These are phyloP conservation scores for Wallacemonas collosoma DNA, from an alignment of 208 protist species.

Conservation along the genomic window DNA sequence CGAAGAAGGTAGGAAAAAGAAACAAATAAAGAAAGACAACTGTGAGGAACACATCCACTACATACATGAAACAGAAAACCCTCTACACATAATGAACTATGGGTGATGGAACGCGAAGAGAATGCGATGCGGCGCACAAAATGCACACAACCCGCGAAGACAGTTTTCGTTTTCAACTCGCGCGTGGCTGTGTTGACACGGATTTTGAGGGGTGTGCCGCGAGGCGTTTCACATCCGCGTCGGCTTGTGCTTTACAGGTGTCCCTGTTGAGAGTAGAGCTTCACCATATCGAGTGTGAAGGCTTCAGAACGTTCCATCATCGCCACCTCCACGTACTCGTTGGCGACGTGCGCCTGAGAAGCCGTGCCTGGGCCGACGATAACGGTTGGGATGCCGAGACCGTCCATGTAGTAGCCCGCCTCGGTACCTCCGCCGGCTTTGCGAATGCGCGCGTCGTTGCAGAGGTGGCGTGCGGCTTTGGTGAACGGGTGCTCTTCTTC, in stretches of 20 bases:
- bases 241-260: conserved; percentile 3
- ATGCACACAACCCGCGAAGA: too few relatives aligned
- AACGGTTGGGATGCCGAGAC: conserved; percentile 32
- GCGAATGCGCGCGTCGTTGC: conserved; percentile 13
- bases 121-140: too few relatives aligned
- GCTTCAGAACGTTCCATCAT: conserved; percentile 10
- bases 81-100: too few relatives aligned
- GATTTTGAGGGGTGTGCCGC: too few relatives aligned
- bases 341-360: conserved; percentile 22
- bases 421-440: conserved; percentile 7
- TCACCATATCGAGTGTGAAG: conserved; percentile 18
- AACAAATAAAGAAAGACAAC: conserved; percentile 9
- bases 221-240: too few relatives aligned
- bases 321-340: conserved; percentile 17
- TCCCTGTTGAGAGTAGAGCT: conserved; percentile 16
- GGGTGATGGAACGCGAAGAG: too few relatives aligned
- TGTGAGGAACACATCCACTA: not conserved
- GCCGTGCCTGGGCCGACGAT: conserved; percentile 36
- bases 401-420: conserved; percentile 16
- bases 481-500: conserved; percentile 19
- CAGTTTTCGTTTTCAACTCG: too few relatives aligned
- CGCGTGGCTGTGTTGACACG: too few relatives aligned
- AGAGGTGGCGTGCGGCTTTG: conserved; percentile 14
- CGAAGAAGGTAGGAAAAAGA: conserved; percentile 8
- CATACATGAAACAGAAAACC: too few relatives aligned